These are phyloP conservation scores for Coemansia sp. DNA, from an alignment of 192 early-diverging fungal genomes.

Conservation along the genomic window DNA sequence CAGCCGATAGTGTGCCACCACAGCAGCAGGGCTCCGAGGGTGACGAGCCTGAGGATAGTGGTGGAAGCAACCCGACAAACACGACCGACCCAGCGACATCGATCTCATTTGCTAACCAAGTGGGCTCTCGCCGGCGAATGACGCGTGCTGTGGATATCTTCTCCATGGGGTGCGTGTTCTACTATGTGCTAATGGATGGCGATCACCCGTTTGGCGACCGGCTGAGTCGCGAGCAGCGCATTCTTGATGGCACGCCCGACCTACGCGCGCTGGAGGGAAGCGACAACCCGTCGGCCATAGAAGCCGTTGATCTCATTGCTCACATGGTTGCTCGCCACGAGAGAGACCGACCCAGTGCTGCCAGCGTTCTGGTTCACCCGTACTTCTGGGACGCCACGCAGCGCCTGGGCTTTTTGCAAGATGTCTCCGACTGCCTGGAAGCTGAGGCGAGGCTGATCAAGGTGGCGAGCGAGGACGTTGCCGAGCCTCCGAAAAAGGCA, in stretches of 20 bases:
- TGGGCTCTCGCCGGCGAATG: conserved; percentile 52
- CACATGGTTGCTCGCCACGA: conserved; percentile 83
- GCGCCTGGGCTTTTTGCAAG: conserved; percentile 87
- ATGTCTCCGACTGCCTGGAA: conserved; percentile 93
- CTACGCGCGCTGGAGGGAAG: conserved; percentile 69
- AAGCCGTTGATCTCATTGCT: conserved; percentile 87
- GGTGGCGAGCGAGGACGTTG: conserved; percentile 38
- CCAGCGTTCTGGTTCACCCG: conserved; percentile 80
- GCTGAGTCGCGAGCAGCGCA: conserved; percentile 86
- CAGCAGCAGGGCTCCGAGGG: conserved; percentile 9
- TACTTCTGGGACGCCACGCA: conserved; percentile 91
- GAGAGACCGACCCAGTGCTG: conserved; percentile 75
- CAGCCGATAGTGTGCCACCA: background rate
- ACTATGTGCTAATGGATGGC: conserved; percentile 86
- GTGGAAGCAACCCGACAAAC: conserved; percentile 14
- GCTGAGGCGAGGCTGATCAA: conserved; percentile 66
- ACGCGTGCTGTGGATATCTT: conserved; percentile 95
- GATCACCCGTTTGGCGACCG: conserved; percentile 95
- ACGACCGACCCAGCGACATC: conserved; percentile 17
- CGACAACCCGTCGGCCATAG: conserved; percentile 65
- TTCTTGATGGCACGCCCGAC: conserved; percentile 71
- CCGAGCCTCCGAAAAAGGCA: conserved; percentile 27
- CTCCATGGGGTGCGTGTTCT: conserved; percentile 92
- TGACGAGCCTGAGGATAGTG: conserved; percentile 29
- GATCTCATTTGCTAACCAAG: background rate